A percentile compares a stretch with the other conserved stretches of the same genome.
Conservation (phyloP, 495 filamentous ascomycete genomes). For the Penicillium subrubescens region DNA sequence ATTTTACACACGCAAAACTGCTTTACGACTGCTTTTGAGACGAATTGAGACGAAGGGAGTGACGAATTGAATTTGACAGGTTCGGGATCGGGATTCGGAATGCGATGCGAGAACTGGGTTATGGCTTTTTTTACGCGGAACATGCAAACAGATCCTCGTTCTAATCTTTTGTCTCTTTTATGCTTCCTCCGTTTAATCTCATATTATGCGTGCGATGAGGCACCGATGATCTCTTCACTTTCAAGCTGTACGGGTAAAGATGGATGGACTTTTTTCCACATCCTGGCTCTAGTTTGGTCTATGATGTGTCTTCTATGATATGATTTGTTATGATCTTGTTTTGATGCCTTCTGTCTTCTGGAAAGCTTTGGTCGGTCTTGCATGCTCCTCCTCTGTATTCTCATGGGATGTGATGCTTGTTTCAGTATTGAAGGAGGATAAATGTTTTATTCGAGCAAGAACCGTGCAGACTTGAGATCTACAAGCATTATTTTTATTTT, state of each 20-base stretch:
- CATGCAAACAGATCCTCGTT: conserved; percentile 3
- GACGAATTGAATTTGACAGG: conserved; percentile 13
- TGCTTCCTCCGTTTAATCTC: background rate
- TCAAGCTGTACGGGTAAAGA: conserved; percentile 3
- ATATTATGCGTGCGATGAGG: conserved; percentile 5
- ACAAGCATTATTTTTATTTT: background rate
- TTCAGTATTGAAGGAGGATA: conserved; percentile 4
- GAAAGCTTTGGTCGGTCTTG: background rate
- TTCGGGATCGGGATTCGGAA: conserved; percentile 4
- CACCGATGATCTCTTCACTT: background rate
- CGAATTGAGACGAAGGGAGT: conserved; percentile 15
- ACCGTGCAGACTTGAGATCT: background rate
- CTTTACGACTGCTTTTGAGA: conserved; percentile 12
- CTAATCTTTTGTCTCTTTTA: conserved; percentile 8
- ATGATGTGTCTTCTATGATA: conserved; percentile 10
- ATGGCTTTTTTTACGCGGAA: conserved; percentile 1
- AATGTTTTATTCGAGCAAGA: background rate
- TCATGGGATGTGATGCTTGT: conserved; percentile 5
- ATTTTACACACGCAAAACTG: conserved; percentile 9
- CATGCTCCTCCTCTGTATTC: background rate
- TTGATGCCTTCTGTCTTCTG: background rate
- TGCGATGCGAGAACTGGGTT: conserved; percentile 15
- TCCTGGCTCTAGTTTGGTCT: conserved; percentile 13
- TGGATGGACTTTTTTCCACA: background rate
- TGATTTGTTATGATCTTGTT: background rate